Base-by-base conservation (phyloP, 1,139 yeast genomes). In the Yamadazyma diddensiae region DNA sequence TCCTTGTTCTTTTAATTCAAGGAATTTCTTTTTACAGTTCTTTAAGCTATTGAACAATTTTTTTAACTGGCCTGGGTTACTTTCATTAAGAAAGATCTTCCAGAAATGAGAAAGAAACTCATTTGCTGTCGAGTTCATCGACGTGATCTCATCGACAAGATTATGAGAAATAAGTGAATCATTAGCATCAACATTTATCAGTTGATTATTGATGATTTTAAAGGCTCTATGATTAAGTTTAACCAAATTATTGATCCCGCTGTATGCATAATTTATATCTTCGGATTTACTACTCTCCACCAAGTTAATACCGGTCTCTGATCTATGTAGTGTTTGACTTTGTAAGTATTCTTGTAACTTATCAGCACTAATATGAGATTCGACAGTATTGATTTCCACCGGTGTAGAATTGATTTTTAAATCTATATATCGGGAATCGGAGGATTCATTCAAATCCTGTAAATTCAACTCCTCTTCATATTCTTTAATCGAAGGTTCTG, bases 401-500 rank as follows among this genome's bases (percentile, higher is more conserved):
- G 33, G 21, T 6, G 35, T 27, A 8, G 28, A 12, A 23, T 37
- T 41, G 8, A 46, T 42, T 33, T 79, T 79, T 36, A 86, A 65
- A 50, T 88, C 96, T 18, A 65, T 63, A 25, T 84, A 69, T 29
- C 72, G 66, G 28, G 83, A 57, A 43, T 82, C 90, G 15, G 68
- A 62, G 35, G 50, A 62, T 19, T 43, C 36, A 24, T 46, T 45
- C 49, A 44, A 62, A 52, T 53, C 73, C 24, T 62, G 57, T 6
- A 60, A 55, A 20, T 64, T 65, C 13, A 46, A 53, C 23, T 49
- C 52, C 2, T 42, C 30, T 15, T 35, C 34, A 25, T 41, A 44
- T 6, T 39, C 40, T 17, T 40, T 29, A 6, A 36, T 25, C 3
- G 30, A 12, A 6, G 30, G 28, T n/a, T 31, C 29, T 3, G 15